Base-by-base conservation (phyloP, 2,329 filamentous ascomycete species). In the Lasiodiplodia citricola region DNA sequence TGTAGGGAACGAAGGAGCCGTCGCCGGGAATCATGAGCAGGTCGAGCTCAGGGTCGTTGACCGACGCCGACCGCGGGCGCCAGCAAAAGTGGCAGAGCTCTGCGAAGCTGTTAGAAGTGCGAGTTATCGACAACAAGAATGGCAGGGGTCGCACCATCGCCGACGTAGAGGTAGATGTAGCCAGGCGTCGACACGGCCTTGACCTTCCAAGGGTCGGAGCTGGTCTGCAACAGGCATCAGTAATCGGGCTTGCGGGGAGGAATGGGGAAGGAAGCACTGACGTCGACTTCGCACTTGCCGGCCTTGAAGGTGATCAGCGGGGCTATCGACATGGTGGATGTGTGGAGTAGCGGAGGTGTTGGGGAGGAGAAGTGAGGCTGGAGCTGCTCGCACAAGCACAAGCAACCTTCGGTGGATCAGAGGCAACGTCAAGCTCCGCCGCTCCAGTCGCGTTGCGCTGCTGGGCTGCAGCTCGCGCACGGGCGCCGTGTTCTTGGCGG, bases 261-360 rank as follows among this genome's bases (percentile, higher is more conserved):
- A 37, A 50, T 4, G 21, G 35, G 38, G 56, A 31, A 25, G 21
- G 23, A 47, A 10, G 14, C 25, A 41, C 91, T 78, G 83, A 97
- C 94, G 79, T 94, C 90, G 70, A 95, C 80, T 66, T 96, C 90
- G 83, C 95, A 98, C 80, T 88, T 88, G 80, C 95, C 95, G 72
- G 95, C 95, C 87, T 97, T 97, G 87, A 98, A 98, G 18, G 94
- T 97, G 79, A 98, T 94, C 77, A 97, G 87, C 38, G 95, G 94
- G 73, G 87, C 80, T 81, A 93, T 90, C 71, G 94, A 93, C 94
- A 97, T 97, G 71, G 54, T 73, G 73, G 72, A 60, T 72, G 58
- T 16, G 50, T 51, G 62, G 41, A 23, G 57, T 8, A 25, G 23
- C 14, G n/a, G 58, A 16, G 21, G 25, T 28, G 57, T 37, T 57